A percentile compares a stretch with the other conserved stretches of the same genome.
phyloP scores from a whole-genome alignment of 2,329 filamentous ascomycete species.

The Rutstroemia sp. region DNA sequence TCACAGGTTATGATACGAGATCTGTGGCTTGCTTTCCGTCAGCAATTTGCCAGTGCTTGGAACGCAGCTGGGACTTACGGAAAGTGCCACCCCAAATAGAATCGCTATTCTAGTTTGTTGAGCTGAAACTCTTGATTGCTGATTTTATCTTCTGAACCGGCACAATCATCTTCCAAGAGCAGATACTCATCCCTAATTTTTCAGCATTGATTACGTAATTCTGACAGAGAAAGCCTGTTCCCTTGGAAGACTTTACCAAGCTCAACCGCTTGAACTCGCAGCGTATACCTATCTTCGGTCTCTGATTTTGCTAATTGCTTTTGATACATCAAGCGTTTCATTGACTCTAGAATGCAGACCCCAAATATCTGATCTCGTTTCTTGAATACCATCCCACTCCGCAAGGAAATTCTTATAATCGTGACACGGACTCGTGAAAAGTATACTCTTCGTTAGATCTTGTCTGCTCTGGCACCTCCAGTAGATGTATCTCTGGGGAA shows the following conservation, averaged over 20 bases:
- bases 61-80: not conserved
- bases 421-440: no score
- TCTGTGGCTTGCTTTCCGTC: no score
- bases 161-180: slow-evolving; percentile 18
- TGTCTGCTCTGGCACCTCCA: no score
- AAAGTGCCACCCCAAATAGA: slow-evolving; percentile 1
- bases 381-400: no score
- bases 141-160: slow-evolving; percentile 15
- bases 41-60: no score
- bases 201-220: slow-evolving; percentile 10
- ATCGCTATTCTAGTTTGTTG: slow-evolving; percentile 6
- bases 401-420: no score
- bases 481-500: no score
- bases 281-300: slow-evolving; percentile 11
- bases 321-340: no score
- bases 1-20: not conserved
- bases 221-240: not conserved
- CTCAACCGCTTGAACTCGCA: not conserved
- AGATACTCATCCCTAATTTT: slow-evolving; percentile 15
- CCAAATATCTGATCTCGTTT: no score
- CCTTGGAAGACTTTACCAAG: not conserved
- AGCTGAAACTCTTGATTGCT: slow-evolving; percentile 12
- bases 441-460: no score
- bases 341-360: no score
- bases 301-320: slow-evolving; percentile 6